Evolutionary conservation across 306 rosid genomes (phyloP).

Genomic region (Prunus padus): DNA sequence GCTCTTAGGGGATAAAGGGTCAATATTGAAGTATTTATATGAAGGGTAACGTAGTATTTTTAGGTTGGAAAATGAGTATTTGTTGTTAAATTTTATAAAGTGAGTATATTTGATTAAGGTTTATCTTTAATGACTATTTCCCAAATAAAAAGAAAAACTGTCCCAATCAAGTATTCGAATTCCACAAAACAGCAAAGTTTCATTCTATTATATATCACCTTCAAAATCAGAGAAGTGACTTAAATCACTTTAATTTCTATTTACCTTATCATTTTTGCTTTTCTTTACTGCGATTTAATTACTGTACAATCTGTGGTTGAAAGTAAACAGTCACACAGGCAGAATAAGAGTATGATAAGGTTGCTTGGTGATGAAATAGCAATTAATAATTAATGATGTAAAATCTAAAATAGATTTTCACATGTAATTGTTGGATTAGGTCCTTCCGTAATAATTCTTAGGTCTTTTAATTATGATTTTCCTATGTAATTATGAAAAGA

Average conservation of each 20-base stretch:
- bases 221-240: conserved; percentile 3
- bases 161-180: conserved; percentile 15
- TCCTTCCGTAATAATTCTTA: conserved; percentile 18
- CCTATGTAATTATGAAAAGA: too few relatives aligned
- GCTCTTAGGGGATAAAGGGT: too few relatives aligned
- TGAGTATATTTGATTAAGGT: too few relatives aligned
- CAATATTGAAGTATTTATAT: too few relatives aligned
- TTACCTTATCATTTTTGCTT: neutral
- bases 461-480: too few relatives aligned
- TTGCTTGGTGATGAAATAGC: conserved; percentile 13
- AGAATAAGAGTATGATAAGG: neutral
- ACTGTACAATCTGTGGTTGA: neutral
- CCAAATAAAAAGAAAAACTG: conserved; percentile 1
- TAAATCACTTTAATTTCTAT: neutral
- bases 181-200: conserved; percentile 12
- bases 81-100: too few relatives aligned
- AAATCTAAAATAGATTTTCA: conserved; percentile 41
- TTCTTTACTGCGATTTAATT: neutral
- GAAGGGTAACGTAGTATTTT: too few relatives aligned
- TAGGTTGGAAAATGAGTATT: too few relatives aligned
- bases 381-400: conserved; percentile 9
- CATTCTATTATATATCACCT: conserved; percentile 4
- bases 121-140: too few relatives aligned
- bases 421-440: conserved; percentile 60
- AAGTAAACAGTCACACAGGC: neutral